Conservation (phyloP, 1,284 basidiomycete species). For the Tilletia setariae region DNA sequence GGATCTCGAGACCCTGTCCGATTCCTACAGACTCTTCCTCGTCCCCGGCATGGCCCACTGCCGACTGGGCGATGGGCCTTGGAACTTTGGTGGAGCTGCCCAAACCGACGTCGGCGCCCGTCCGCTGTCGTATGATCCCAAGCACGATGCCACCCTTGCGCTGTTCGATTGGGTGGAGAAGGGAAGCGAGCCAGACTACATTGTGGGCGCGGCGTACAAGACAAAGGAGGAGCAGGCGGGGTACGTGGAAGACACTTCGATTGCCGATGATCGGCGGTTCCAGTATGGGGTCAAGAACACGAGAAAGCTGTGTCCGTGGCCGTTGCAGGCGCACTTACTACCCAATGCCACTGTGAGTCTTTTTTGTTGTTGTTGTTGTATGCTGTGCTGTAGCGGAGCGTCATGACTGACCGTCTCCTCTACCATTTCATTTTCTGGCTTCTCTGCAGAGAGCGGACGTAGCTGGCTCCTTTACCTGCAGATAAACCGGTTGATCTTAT, state of each 20-base stretch:
- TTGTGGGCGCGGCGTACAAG: conserved; percentile 28
- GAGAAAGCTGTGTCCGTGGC: conserved; percentile 26
- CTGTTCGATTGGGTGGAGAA: conserved; percentile 58
- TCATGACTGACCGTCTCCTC: not conserved
- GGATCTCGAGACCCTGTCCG: conserved; percentile 34
- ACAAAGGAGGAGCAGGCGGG: conserved; percentile 11
- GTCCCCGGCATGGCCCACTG: conserved; percentile 59
- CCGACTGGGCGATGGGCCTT: conserved; percentile 35
- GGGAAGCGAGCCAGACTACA: conserved; percentile 25
- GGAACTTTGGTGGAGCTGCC: conserved; percentile 35
- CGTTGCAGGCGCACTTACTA: conserved; percentile 8
- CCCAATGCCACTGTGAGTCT: conserved; percentile 9
- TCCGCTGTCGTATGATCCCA: conserved; percentile 34
- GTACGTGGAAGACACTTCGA: not conserved
- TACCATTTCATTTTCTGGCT: not conserved
- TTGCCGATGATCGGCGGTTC: conserved; percentile 17
- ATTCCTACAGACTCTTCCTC: conserved; percentile 57
- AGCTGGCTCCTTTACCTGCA: not conserved
- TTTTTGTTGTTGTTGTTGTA: not conserved
- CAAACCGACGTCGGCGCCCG: conserved; percentile 28
- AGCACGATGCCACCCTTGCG: conserved; percentile 56
- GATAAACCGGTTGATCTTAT: not conserved
- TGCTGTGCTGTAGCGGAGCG: not conserved
- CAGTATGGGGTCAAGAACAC: conserved; percentile 23
- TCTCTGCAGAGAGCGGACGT: conserved; percentile 6